A percentile compares a stretch with the other conserved stretches of the same genome.
Evolutionary conservation across 345 rosid genomes (phyloP).

Genomic region (Rubroshorea leprosula): DNA sequence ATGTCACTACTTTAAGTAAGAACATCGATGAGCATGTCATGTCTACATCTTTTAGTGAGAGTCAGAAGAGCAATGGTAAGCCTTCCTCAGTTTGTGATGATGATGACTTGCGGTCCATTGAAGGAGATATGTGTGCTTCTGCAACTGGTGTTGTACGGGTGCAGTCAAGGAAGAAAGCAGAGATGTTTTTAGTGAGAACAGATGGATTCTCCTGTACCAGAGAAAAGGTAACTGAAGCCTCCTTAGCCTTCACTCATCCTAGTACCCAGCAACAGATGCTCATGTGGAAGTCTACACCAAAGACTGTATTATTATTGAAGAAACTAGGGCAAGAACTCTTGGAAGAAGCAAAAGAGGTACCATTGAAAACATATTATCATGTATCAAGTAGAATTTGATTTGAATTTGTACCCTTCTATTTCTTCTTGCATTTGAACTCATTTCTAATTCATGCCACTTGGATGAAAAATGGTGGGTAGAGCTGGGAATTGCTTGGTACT

Average conservation of each 20-base stretch:
- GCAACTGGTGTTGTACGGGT: conserved; percentile 96
- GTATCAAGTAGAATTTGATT: not conserved
- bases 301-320: conserved; percentile 78
- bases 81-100: conserved; percentile 40
- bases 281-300: conserved; percentile 94
- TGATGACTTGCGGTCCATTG: conserved; percentile 51
- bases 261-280: conserved; percentile 99
- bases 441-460: not conserved
- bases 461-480: not conserved
- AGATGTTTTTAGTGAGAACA: conserved; percentile 93
- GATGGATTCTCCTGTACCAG: conserved; percentile 95
- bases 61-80: conserved; percentile 23
- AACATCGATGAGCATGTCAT: conserved; percentile 23
- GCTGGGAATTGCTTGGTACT: not conserved
- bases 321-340: conserved; percentile 87
- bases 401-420: not conserved
- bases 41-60: conserved; percentile 29
- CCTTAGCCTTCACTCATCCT: conserved; percentile 96
- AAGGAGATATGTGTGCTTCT: conserved; percentile 94
- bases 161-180: conserved; percentile 95
- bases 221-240: conserved; percentile 93
- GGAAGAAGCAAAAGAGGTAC: conserved; percentile 97
- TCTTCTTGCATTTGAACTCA: not conserved
- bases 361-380: not conserved
- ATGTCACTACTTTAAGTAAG: conserved; percentile 28